A percentile compares a stretch with the other conserved stretches of the same genome.
These are phyloP conservation scores for Fusarium domesticum DNA, from an alignment of 2,329 filamentous ascomycete genomes.

Conservation along the genomic window DNA sequence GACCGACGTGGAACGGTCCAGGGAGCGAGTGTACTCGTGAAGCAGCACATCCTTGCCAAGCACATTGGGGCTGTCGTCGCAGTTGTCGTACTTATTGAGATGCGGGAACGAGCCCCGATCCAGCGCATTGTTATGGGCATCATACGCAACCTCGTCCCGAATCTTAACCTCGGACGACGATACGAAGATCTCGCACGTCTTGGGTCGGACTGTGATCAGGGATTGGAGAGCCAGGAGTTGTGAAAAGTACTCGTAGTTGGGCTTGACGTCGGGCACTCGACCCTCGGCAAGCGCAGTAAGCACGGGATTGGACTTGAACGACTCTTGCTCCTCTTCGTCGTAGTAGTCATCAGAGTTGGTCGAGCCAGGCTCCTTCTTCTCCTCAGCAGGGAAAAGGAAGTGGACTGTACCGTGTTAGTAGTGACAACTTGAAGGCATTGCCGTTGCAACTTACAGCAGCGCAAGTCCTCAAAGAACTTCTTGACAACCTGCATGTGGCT, in stretches of 20 bases:
- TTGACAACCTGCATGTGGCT: constrained; percentile 71
- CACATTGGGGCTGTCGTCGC: constrained; percentile 50
- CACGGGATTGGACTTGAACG: constrained; percentile 64
- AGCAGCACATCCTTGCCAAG: constrained; percentile 52
- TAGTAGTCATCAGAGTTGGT: constrained; percentile 58
- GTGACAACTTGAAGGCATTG: neutral
- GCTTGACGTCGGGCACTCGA: constrained; percentile 54
- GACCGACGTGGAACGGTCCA: constrained; percentile 55
- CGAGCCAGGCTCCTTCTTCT: constrained; percentile 56
- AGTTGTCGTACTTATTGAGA: constrained; percentile 51
- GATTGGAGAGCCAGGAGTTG: constrained; percentile 54
- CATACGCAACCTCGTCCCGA: constrained; percentile 46
- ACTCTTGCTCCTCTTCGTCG: constrained; percentile 45
- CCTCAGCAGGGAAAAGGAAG: constrained; percentile 56
- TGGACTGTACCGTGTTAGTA: constrained; percentile 45
- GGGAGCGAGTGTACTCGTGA: constrained; percentile 56
- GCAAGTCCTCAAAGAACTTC: constrained; percentile 60
- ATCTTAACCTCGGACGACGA: constrained; percentile 53
- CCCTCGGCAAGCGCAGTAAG: constrained; percentile 58
- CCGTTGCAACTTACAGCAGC: constrained; percentile 53
- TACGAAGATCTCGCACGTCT: constrained; percentile 58
- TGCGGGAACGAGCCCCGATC: constrained; percentile 52
- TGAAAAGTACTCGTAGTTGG: constrained; percentile 61
- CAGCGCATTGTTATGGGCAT: constrained; percentile 43
- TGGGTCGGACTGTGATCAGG: constrained; percentile 52